Conservation (phyloP, 495 filamentous ascomycete species). For the Astrothelium subdiscretum region DNA sequence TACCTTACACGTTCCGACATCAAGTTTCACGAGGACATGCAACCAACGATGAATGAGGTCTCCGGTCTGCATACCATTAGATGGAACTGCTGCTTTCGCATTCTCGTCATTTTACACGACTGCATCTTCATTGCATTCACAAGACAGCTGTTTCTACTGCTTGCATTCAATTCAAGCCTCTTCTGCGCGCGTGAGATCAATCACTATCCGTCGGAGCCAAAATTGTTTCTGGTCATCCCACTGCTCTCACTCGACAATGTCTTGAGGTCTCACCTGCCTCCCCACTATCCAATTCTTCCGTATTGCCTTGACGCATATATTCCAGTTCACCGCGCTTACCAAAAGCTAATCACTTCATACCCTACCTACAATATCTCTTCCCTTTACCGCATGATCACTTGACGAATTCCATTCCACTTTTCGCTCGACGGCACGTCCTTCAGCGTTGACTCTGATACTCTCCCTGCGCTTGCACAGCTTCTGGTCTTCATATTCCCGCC, state of each 20-base stretch:
- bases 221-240: not conserved
- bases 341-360: not conserved
- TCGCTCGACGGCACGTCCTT: too few species aligned
- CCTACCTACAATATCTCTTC: too few species aligned
- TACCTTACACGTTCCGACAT: not conserved
- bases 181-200: too few species aligned
- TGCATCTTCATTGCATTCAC: not conserved
- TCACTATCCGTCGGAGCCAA: too few species aligned
- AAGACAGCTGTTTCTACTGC: not conserved
- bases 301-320: not conserved
- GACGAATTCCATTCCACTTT: too few species aligned
- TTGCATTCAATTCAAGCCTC: not conserved
- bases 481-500: too few species aligned
- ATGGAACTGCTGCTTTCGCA: not conserved
- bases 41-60: not conserved
- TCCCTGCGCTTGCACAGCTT: too few species aligned
- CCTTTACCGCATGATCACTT: too few species aligned
- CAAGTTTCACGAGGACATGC: not conserved
- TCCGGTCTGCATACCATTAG: not conserved
- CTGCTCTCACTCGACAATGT: not conserved
- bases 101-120: not conserved
- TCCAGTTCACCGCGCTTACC: not conserved
- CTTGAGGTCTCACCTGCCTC: not conserved
- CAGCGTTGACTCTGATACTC: too few species aligned
- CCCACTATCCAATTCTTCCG: not conserved